Conservation (phyloP, 2,329 filamentous ascomycete species). For the Huntiella bhutanensis region DNA sequence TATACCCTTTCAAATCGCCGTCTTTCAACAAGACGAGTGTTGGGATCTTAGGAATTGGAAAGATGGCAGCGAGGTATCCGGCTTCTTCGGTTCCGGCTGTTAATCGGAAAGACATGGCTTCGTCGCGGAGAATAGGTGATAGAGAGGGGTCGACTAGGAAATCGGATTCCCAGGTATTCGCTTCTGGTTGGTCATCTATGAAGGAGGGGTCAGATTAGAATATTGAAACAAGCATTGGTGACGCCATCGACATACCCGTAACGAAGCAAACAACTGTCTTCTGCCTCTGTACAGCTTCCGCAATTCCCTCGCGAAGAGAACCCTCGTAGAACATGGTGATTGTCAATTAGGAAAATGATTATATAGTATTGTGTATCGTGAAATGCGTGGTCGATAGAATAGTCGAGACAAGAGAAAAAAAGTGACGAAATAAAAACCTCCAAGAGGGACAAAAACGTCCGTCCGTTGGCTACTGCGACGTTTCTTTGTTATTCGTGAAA, state of each 20-base stretch:
- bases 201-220: background rate
- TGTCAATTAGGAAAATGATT: background rate
- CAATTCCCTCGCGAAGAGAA: slow-evolving; percentile 63
- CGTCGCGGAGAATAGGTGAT: slow-evolving; percentile 36
- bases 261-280: slow-evolving; percentile 79
- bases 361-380: too few relatives aligned
- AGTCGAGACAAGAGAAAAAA: too few relatives aligned
- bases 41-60: slow-evolving; percentile 60
- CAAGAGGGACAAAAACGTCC: too few relatives aligned
- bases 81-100: slow-evolving; percentile 60
- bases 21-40: slow-evolving; percentile 65
- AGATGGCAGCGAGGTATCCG: slow-evolving; percentile 63
- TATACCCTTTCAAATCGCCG: slow-evolving; percentile 59
- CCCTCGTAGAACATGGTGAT: slow-evolving; percentile 64
- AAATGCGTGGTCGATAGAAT: too few relatives aligned
- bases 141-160: slow-evolving; percentile 39
- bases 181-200: slow-evolving; percentile 50
- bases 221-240: too few relatives aligned
- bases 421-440: too few relatives aligned
- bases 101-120: slow-evolving; percentile 53
- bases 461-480: too few relatives aligned
- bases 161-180: slow-evolving; percentile 52
- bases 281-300: slow-evolving; percentile 49
- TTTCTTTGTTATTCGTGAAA: too few relatives aligned
- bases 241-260: slow-evolving; percentile 33